Conservation (phyloP, 768 basidiomycete species). For the Hygrophoropsis aurantiaca region DNA sequence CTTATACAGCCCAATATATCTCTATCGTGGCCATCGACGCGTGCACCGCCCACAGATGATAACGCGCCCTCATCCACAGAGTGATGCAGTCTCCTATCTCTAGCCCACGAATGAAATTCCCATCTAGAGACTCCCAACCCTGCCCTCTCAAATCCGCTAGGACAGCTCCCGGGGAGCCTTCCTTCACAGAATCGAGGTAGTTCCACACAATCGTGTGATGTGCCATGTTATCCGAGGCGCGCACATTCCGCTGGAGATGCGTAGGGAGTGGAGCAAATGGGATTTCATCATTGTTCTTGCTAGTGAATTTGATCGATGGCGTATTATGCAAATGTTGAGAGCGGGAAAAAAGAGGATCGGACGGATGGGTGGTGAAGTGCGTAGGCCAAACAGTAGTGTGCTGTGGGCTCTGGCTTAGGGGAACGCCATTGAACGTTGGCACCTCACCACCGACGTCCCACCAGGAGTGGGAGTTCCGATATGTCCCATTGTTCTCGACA, state of each 20-base stretch:
- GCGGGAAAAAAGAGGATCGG: not conserved
- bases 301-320: not conserved
- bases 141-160: not conserved
- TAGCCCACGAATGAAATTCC: not conserved
- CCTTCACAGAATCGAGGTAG: not conserved
- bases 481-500: not conserved
- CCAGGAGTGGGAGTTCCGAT: not conserved
- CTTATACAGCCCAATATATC: too few relatives aligned
- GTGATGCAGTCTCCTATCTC: not conserved
- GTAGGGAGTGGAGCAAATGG: not conserved
- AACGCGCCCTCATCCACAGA: not conserved
- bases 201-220: conserved; percentile 3
- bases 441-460: not conserved
- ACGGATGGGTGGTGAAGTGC: not conserved
- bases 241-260: not conserved
- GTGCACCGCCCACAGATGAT: not conserved
- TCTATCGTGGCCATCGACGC: too few relatives aligned
- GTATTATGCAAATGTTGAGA: not conserved
- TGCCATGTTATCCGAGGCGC: too few relatives aligned
- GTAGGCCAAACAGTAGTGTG: not conserved
- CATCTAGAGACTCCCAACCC: not conserved
- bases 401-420: too few relatives aligned
- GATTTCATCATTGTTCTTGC: not conserved
- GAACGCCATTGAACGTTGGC: not conserved
- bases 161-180: not conserved